Base-by-base conservation (phyloP, 805 yeast species). In the Cyberlindnera maritima region DNA sequence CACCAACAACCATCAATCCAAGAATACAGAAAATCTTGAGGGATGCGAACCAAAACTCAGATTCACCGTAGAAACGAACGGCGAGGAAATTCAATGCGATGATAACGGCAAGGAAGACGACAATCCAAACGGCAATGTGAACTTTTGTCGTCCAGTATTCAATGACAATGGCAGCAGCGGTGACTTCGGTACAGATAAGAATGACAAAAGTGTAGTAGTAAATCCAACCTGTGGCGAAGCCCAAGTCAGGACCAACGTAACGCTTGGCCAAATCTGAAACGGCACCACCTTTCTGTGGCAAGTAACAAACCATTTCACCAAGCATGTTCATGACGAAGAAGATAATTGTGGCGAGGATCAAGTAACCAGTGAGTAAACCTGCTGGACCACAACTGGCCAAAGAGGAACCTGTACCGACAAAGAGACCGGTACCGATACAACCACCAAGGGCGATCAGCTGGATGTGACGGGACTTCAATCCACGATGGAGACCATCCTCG, bases 381-480 rank as follows among this genome's bases (percentile, higher is more conserved):
- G 84, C 87, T n/a, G 94, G 92, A 23, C 94, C 94, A 62, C 88
- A 86, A 28, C 74, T 69, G 17, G 74, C 55, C 43, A 86, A 66
- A 2, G 87, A 76, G 15, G 74, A 64, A 50, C 88, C 88, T 1
- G 89, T 76, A 58, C 89, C 89, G 31, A 88, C 85, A 51, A 88
- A 80, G 43, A 88, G 71, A 62, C 96, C 96, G 2, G 94, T 83
- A 59, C 96, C 96, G 56, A 88, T 86, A 49, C 84, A 76, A 40
- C 92, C 91, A 57, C 94, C 95, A 48, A 87, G 73, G 39, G 95
- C 91, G 67, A 88, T 86, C 80, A 87, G 75, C 55, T 85, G 88
- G 54, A 88, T 70, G 62, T 88, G 94, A 61, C 92, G 74, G n/a
- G 62, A 44, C 75, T 54, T 88, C 69, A 41, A 80, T 44, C 62